phyloP scores from a whole-genome alignment of 2,329 filamentous ascomycete species.

The Calonectria pseudoreteaudii region DNA sequence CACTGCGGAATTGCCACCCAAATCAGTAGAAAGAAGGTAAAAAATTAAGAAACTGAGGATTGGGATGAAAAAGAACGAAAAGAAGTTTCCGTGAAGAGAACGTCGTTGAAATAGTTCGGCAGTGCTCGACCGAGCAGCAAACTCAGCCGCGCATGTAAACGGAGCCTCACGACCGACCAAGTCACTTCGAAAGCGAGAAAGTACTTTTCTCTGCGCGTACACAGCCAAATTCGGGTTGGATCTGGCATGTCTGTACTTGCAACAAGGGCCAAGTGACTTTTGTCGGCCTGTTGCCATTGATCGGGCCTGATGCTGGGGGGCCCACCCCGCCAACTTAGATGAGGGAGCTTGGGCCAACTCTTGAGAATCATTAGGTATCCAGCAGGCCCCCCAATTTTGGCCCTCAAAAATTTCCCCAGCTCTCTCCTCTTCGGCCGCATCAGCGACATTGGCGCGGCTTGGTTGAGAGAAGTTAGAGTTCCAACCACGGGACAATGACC shows the following conservation, averaged over 20 bases:
- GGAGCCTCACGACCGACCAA: neutral
- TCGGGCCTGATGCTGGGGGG: neutral
- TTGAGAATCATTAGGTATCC: constrained; percentile 8
- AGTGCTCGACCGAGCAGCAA: neutral
- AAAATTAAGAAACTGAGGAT: neutral
- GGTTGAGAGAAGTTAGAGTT: too few relatives aligned
- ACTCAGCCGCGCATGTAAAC: neutral
- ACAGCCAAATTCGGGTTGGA: neutral
- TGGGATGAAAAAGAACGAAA: neutral
- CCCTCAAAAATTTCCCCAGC: neutral
- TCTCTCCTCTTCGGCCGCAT: neutral
- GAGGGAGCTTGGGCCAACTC: neutral
- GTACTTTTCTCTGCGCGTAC: neutral
- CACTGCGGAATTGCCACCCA: neutral
- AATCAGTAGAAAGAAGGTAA: neutral
- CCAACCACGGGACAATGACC: too few relatives aligned
- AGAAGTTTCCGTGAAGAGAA: neutral
- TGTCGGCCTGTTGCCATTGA: neutral
- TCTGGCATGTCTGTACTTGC: neutral
- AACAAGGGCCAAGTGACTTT: neutral
- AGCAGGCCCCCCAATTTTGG: neutral
- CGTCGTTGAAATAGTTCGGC: neutral
- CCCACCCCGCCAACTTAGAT: neutral
- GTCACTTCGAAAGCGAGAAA: neutral
- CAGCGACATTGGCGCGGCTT: neutral